Evolutionary conservation across 345 rosid genomes (phyloP).

Genomic region (Salix suchowensis): DNA sequence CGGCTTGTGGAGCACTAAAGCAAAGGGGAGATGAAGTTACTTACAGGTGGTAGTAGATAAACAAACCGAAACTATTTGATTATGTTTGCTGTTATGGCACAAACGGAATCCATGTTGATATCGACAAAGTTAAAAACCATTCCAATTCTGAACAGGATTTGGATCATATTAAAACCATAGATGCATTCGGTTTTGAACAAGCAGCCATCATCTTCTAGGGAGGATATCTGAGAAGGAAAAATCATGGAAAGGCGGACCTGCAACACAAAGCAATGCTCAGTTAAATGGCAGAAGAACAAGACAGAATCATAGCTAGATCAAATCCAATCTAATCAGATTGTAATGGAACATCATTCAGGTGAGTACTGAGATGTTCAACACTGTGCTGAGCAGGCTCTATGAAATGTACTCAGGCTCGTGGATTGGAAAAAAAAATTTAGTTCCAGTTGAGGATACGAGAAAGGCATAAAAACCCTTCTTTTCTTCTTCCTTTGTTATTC

Average conservation of each 20-base stretch:
- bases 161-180: neutral
- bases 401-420: too few species aligned
- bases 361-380: too few species aligned
- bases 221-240: constrained; percentile 64
- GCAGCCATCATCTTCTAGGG: constrained; percentile 33
- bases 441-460: too few species aligned
- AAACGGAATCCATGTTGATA: neutral
- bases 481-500: neutral
- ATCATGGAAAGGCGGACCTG: constrained; percentile 96
- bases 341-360: too few species aligned
- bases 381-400: too few species aligned
- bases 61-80: neutral
- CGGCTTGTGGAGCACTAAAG: neutral
- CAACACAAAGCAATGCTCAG: neutral
- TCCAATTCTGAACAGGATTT: neutral
- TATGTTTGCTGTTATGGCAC: neutral
- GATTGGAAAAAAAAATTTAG: too few species aligned
- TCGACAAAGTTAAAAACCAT: neutral
- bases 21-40: neutral
- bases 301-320: neutral
- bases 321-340: too few species aligned
- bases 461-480: neutral
- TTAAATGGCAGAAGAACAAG: neutral
- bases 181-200: neutral
- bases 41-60: neutral